Base-by-base conservation (phyloP, 2,329 filamentous ascomycete genomes). In the Talaromyces sp. region DNA sequence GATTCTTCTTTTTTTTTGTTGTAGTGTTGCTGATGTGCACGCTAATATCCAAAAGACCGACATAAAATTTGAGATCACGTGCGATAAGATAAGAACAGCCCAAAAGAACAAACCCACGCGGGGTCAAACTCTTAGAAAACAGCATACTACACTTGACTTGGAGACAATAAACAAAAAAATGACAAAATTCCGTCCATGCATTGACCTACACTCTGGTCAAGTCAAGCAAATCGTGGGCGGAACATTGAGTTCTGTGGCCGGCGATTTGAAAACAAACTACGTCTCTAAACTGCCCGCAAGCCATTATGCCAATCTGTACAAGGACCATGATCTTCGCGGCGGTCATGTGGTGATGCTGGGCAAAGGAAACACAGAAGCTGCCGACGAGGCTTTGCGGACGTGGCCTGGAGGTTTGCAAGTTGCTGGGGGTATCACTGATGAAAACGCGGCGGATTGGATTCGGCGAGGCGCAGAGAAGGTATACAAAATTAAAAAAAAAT, bases 201-300 rank as follows among this genome's bases (percentile, higher is more conserved):
- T 99, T 75, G 94, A 99, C 78, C 85, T 99, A 57, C 94, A 99
- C 75, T 88, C 92, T n/a, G 94, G 94, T 14, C 88, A 93, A 72
- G 94, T 99, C 62, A 99, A 99, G 80, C 94, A 99, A 76, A 99
- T 99, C 68, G 92, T 99, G 46, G 94, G 94, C 67, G 93, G 94
- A 62, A 97, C 94, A 1, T 84, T 99, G 63, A 88, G 89, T 77
- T 84, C 84, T 72, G 74, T 82, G 9, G 84, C 84, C 1, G 74
- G 81, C 7, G 81, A 84, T 60, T 83, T 97, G 60, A 89, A 91
- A 78, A 97, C 93, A 54, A 99, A 99, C 77, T 92, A 91, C 79
- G 88, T 96, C 63, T 97, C 94, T 10, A 84, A 87, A 54, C 87
- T 93, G 63, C 89, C 92, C 10, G 86, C 94, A 2, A 84, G 85